phyloP scores from a whole-genome alignment of 2,329 filamentous ascomycete species.

The Thielaviopsis populi region DNA sequence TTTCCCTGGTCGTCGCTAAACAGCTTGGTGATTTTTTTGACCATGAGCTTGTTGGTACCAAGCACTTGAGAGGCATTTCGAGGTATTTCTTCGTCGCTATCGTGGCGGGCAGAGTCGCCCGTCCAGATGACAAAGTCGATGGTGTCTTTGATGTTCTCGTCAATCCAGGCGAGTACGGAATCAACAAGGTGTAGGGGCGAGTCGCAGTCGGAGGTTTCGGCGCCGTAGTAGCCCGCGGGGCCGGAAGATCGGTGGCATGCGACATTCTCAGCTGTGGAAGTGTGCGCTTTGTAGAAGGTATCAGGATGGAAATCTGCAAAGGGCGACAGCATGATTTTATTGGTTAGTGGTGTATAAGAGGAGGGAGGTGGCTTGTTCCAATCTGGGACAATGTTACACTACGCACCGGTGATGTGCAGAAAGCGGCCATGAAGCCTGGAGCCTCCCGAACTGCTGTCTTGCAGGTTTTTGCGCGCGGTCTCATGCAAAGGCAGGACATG shows the following conservation, averaged over 20 bases:
- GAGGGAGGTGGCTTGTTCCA: slow-evolving; percentile 8
- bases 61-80: slow-evolving; percentile 64
- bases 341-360: slow-evolving; percentile 10
- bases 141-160: slow-evolving; percentile 56
- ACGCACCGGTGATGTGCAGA: slow-evolving; percentile 72
- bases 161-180: slow-evolving; percentile 81
- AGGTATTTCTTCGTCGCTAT: slow-evolving; percentile 69
- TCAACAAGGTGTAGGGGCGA: slow-evolving; percentile 66
- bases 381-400: slow-evolving; percentile 5
- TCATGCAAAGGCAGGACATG: not conserved
- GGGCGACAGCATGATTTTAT: not conserved
- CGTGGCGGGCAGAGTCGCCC: slow-evolving; percentile 77
- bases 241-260: slow-evolving; percentile 72
- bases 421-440: slow-evolving; percentile 52
- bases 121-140: slow-evolving; percentile 92
- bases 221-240: slow-evolving; percentile 64
- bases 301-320: slow-evolving; percentile 77
- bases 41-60: slow-evolving; percentile 58
- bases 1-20: slow-evolving; percentile 46
- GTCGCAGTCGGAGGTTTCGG: slow-evolving; percentile 81
- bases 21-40: slow-evolving; percentile 58
- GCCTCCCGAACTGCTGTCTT: not conserved
- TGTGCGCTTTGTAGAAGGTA: slow-evolving; percentile 65
- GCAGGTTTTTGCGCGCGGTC: not conserved
- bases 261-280: slow-evolving; percentile 50